Conservation (phyloP, 2,329 filamentous ascomycete species). For the Ploettnerulaceae sp. region DNA sequence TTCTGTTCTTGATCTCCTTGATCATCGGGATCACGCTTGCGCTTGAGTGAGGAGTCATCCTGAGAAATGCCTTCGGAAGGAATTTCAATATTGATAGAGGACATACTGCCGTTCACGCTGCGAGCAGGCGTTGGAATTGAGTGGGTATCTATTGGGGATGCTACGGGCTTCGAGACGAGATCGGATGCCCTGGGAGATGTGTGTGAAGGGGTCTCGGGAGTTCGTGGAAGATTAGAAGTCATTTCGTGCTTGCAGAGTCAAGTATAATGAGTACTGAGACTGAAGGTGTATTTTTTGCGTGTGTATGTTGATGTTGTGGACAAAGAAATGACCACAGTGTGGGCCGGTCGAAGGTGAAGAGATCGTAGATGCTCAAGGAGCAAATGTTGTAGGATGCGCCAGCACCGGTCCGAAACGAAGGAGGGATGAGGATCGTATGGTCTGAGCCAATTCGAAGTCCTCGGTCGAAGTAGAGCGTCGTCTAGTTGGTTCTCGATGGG, state of each 20-base stretch:
- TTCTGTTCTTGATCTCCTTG: conserved; percentile 54
- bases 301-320: conserved; percentile 4
- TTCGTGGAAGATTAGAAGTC: conserved; percentile 60
- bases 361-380: conserved; percentile 6
- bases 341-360: conserved; percentile 15
- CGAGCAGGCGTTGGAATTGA: conserved; percentile 58
- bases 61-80: conserved; percentile 31
- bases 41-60: conserved; percentile 54
- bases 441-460: conserved; percentile 5
- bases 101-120: conserved; percentile 52
- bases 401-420: conserved; percentile 9
- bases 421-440: background rate
- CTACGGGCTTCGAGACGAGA: conserved; percentile 41
- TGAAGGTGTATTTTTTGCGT: conserved; percentile 4
- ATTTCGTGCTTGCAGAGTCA: conserved; percentile 37
- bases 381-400: conserved; percentile 18
- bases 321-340: conserved; percentile 10
- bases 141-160: conserved; percentile 40
- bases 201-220: conserved; percentile 63
- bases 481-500: conserved; percentile 10
- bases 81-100: conserved; percentile 22
- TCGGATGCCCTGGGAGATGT: conserved; percentile 47
- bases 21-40: conserved; percentile 56
- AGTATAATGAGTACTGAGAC: conserved; percentile 10
- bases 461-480: conserved; percentile 11